Base-by-base conservation (phyloP, 2,329 filamentous ascomycete genomes). In the Monosporascus cannonballus region DNA sequence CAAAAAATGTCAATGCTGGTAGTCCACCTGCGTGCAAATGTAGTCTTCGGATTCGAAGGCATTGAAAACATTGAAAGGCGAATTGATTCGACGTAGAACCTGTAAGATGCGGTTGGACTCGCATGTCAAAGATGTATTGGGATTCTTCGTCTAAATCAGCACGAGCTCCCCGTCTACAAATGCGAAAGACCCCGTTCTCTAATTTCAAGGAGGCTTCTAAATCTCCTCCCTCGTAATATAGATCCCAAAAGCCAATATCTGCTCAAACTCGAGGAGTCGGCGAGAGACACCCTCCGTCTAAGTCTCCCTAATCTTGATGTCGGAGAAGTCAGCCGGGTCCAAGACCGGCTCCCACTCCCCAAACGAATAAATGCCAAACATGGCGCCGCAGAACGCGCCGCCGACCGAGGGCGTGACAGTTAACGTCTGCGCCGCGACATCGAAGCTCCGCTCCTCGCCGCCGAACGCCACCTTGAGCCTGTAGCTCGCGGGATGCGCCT, bases 351-450 rank as follows among this genome's bases (percentile, higher is more conserved):
- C 65, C 17, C 60, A 57, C 15, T 54, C 59, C 7, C 62, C 66
- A 47, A 63, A 65, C 9, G 65, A 56, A 38, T 67, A 69, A 2
- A 69, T 18, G 1, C 66, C 66, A 45, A 62, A 67, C 66, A 69
- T 67, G 22, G 58, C 56, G 17, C 66, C 66, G 18, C 61, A 60
- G 27, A 69, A 69, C 3, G 64, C 59, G 18, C 63, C 63, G 2
- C 66, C 66, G 3, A 67, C 59, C 11, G 62, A 64, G 24, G 66
- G 66, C 45, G 58, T 58, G 22, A 64, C 47, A 1, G 64, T 67
- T 50, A 68, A 51, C 3, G 59, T 48, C 45, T 55, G 55, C 3
- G 61, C 57, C 15, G 51, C 27, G 15, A 64, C 51, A 2, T 46
- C 27, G 3, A 54, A 45, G 1, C 22, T 51, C 3, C 54, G 47